phyloP scores from a whole-genome alignment of 352 stramenopile species.

The Globisporangium orthogonon region DNA sequence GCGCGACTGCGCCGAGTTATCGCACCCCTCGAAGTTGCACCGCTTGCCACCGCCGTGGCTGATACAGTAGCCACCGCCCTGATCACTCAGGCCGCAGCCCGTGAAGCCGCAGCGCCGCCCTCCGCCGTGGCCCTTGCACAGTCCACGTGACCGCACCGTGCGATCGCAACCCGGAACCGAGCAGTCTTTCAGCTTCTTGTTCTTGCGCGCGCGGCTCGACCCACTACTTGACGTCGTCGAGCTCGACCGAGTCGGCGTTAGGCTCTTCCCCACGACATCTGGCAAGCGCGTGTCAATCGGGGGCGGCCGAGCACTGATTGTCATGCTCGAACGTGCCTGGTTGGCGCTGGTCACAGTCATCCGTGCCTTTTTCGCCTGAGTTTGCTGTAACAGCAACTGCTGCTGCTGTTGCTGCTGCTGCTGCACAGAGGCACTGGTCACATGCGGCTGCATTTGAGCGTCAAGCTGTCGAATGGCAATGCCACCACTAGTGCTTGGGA shows the following conservation, averaged over 20 bases:
- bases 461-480: constrained; percentile 9
- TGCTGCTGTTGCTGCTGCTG: constrained; percentile 20
- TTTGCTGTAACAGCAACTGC: constrained; percentile 5
- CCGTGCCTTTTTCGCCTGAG: constrained; percentile 6
- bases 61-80: constrained; percentile 78
- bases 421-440: constrained; percentile 15
- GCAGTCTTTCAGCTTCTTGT: constrained; percentile 83
- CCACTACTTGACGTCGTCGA: constrained; percentile 22
- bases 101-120: constrained; percentile 62
- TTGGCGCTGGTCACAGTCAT: not conserved
- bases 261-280: constrained; percentile 8
- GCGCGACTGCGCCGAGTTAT: constrained; percentile 81
- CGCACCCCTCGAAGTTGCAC: constrained; percentile 66
- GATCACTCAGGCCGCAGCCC: constrained; percentile 68
- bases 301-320: constrained; percentile 21
- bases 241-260: constrained; percentile 36
- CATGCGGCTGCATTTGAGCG: constrained; percentile 9
- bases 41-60: constrained; percentile 78
- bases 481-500: not conserved
- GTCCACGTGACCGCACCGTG: constrained; percentile 66
- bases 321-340: not conserved
- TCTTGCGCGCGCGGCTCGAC: constrained; percentile 42
- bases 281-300: constrained; percentile 42
- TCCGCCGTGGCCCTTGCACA: constrained; percentile 78
- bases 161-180: constrained; percentile 67